These are phyloP conservation scores for Avena atlantica DNA, from an alignment of 176 grass and related monocot genomes.

Conservation along the genomic window DNA sequence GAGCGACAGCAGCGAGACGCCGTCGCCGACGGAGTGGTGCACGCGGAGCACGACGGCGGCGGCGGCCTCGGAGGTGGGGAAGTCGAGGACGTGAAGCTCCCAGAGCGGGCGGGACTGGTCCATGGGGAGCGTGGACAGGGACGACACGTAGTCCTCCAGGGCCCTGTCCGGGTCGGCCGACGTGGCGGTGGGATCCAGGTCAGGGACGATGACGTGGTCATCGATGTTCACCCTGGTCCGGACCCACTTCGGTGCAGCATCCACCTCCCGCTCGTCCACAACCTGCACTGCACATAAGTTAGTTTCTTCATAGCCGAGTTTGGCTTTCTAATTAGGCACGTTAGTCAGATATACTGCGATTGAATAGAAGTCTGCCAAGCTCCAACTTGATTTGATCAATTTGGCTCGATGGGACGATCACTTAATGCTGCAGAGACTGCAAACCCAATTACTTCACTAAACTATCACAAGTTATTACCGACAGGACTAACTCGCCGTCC, in stretches of 20 bases:
- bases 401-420: not conserved
- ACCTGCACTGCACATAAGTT: constrained; percentile 54
- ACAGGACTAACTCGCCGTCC: not conserved
- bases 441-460: not conserved
- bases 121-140: constrained; percentile 60
- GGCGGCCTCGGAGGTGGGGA: constrained; percentile 71
- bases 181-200: constrained; percentile 45
- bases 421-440: no score
- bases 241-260: constrained; percentile 56
- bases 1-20: constrained; percentile 84
- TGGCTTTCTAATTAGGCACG: not conserved
- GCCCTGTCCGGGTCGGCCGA: constrained; percentile 40
- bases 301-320: not conserved
- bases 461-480: not conserved
- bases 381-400: not conserved
- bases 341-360: not conserved
- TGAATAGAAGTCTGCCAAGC: not conserved
- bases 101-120: constrained; percentile 73
- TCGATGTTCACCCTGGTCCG: constrained; percentile 63
- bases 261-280: constrained; percentile 37
- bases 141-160: constrained; percentile 78
- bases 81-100: constrained; percentile 90
- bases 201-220: constrained; percentile 72
- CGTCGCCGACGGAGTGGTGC: constrained; percentile 93
- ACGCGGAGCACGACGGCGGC: constrained; percentile 62